Evolutionary conservation across 2,329 filamentous ascomycete genomes (phyloP), one percentile per base, ranked within the genome.

Genomic region (Pseudohalonectria lignicola): DNA sequence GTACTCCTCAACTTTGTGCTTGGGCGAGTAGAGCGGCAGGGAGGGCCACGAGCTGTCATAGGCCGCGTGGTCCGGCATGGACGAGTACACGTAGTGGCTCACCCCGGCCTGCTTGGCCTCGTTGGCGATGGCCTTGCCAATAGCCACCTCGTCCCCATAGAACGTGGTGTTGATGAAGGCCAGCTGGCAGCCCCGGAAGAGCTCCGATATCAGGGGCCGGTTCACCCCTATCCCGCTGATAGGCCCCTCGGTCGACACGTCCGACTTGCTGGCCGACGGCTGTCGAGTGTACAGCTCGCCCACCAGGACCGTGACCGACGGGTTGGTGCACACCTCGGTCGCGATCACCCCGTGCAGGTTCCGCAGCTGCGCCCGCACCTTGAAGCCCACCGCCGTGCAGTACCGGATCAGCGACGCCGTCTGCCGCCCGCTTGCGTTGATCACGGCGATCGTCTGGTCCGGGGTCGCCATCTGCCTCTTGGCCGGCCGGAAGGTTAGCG

Each of bases 101-200:
- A 96, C 76, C 36, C 84, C 79, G 29, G 82, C 83, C 50, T 74
- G 79, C 58, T 92, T 90, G 38, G 90, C 90, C 12, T 86, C 87
- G 53, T 94, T 85, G 42, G 88, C 92, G 43, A 95, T 71, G 2
- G 85, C 83, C 56, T 83, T 81, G 45, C 92, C 92, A 48, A 95
- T 93, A 29, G 80, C 78, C 41, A 92, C 73, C 66, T 98, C 92
- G 60, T 96, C 87, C 37, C 90, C 92, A 66, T 93, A 94, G 52
- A 94, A 93, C 5, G 87, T 94, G 31, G 92, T 98, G 65, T 98
- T 98, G 66, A 96, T 87, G 60, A 96, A 98, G 42, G 92, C 92
- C 37, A 93, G 72, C 49, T 93, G 82, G 17, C 85, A 82, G 44
- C 85, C 86, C 28, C 72, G 67, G 68, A 96, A 96, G 16, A 96